Evolutionary conservation across 805 yeast species (phyloP), one percentile per base, ranked within the genome.

Genomic region (Lachancea fermentati): DNA sequence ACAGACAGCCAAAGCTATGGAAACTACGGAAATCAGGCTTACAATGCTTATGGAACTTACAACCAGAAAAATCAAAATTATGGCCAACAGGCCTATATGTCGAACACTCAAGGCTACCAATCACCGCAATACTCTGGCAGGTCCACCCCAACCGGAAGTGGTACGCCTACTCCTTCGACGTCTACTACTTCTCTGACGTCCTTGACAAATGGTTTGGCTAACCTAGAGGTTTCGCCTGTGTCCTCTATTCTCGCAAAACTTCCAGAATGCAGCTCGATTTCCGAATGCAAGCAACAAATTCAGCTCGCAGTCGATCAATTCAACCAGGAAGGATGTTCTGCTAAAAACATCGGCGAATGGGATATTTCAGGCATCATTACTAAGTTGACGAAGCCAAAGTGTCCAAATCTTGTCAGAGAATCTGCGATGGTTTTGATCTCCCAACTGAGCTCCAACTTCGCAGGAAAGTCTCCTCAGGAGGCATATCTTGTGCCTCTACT

Each of bases 101-200:
- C 26, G 26, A 45, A 49, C 29, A 53, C 63, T 56, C 66, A 35
- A 47, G 48, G 43, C 43, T 54, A 36, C 50, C 68, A 54, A 33
- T 48, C 62, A n/a, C 48, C 58, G n/a, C 36, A 49, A 54, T 32
- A 39, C 16, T 39, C 42, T 9, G 34, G 18, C 6, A 19, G 29
- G 19, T 47, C 67, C 54, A 51, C 62, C 5, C 65, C 71, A 63
- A 37, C 55, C 39, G 48, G 52, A 37, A 46, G 66, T 57, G 48
- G 42, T 9, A 55, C 61, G 2, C 63, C 62, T 30, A 63, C 72
- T 4, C 72, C 73, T 37, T 58, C 66, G 18, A 71, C 76, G n/a
- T 79, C 91, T 4, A 75, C 88, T 7, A 72, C 85, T 3, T 83
- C 95, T 2, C 69, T 89, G 51, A 67, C 86, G 9, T 81, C 89